Evolutionary conservation across 805 yeast species (phyloP).

Genomic region (Cyberlindnera veronae): DNA sequence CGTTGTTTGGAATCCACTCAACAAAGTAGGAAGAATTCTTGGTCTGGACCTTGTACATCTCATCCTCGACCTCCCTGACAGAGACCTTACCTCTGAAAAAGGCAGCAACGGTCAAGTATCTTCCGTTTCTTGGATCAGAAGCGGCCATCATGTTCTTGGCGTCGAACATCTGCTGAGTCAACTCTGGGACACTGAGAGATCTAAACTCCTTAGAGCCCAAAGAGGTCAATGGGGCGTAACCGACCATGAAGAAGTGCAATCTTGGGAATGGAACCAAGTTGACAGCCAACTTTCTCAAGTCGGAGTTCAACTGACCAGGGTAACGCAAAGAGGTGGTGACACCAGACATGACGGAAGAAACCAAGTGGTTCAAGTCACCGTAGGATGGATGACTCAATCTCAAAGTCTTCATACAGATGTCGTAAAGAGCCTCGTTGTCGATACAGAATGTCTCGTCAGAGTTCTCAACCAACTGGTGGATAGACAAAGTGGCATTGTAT

Average conservation of each 20-base stretch:
- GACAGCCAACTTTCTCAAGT: constrained; percentile 96
- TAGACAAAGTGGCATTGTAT: constrained; percentile 92
- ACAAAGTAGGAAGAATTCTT: constrained; percentile 96
- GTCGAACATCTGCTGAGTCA: constrained; percentile 97
- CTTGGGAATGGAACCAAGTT: constrained; percentile 99
- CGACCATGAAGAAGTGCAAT: constrained; percentile 98
- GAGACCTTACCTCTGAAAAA: constrained; percentile 98
- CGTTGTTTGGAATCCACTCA: constrained; percentile 99
- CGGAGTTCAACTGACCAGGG: constrained; percentile 96
- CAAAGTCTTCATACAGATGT: constrained; percentile 93
- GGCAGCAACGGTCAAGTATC: constrained; percentile 97
- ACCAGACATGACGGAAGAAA: constrained; percentile 96
- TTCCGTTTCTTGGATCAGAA: constrained; percentile 95
- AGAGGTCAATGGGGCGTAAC: constrained; percentile 94
- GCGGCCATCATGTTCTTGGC: constrained; percentile 99
- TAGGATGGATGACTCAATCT: constrained; percentile 89
- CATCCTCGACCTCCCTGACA: constrained; percentile 94
- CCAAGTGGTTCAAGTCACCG: constrained; percentile 81
- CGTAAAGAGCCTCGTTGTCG: constrained; percentile 97
- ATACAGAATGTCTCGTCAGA: constrained; percentile 99
- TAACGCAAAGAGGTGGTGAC: constrained; percentile 97
- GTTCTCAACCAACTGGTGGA: constrained; percentile 96
- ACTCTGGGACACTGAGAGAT: constrained; percentile 89
- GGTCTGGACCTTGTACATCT: constrained; percentile 89
- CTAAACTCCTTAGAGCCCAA: constrained; percentile 91